Conservation (phyloP, 176 grass and related monocot species). For the Eragrostis nindensis region DNA sequence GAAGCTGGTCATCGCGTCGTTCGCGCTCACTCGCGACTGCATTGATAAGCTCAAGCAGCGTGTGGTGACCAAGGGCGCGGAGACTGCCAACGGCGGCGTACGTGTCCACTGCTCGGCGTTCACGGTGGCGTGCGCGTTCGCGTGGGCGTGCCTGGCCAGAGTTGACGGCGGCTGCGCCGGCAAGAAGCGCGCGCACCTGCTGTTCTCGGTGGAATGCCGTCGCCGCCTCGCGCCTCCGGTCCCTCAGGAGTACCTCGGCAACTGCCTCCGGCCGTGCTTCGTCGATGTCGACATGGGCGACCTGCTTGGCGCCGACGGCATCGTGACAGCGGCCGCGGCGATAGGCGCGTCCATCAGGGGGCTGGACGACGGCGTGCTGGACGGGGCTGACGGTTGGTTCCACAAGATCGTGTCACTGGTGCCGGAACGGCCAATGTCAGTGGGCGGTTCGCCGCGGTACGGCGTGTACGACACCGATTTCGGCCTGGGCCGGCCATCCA, state of each 20-base stretch:
- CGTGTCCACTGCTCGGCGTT: constrained; percentile 72
- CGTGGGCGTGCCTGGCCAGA: constrained; percentile 76
- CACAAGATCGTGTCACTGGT: constrained; percentile 76
- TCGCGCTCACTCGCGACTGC: constrained; percentile 54
- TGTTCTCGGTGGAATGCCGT: constrained; percentile 90
- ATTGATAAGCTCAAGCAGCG: constrained; percentile 75
- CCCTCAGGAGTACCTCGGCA: constrained; percentile 78
- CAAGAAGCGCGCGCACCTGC: constrained; percentile 61
- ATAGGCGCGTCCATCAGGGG: constrained; percentile 66
- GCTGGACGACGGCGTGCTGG: constrained; percentile 69
- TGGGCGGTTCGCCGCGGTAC: constrained; percentile 87
- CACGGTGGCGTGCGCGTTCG: constrained; percentile 88
- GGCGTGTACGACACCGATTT: constrained; percentile 81
- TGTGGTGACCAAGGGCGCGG: constrained; percentile 38
- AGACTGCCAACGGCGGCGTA: no score
- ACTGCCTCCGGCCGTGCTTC: constrained; percentile 92
- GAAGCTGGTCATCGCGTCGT: constrained; percentile 69
- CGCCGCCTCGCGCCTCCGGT: constrained; percentile 65
- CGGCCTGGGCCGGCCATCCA: constrained; percentile 63
- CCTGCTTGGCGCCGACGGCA: constrained; percentile 53
- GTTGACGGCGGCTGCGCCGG: neutral
- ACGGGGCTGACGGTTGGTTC: constrained; percentile 83
- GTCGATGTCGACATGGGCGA: constrained; percentile 57
- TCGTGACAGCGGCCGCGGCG: constrained; percentile 56
- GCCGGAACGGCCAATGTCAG: constrained; percentile 78